phyloP scores from a whole-genome alignment of 2,329 filamentous ascomycete species.

The Helotiales sp. region DNA sequence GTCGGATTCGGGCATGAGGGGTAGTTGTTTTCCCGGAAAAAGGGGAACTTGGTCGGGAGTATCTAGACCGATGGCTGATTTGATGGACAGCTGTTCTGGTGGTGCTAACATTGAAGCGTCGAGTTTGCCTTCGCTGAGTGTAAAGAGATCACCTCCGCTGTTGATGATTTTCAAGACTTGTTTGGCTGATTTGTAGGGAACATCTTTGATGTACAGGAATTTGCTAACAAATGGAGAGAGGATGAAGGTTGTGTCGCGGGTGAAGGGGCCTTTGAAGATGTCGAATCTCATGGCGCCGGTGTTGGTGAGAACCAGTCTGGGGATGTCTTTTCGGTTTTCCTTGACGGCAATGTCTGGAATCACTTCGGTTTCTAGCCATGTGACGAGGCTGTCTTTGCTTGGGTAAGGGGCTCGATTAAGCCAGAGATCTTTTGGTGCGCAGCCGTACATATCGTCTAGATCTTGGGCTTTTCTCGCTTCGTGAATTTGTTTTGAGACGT shows the following conservation, averaged over 20 bases:
- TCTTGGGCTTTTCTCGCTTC: conserved; percentile 67
- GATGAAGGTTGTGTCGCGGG: conserved; percentile 80
- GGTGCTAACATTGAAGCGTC: conserved; percentile 35
- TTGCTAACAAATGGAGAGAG: conserved; percentile 85
- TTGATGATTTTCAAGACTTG: conserved; percentile 65
- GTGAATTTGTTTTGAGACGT: conserved; percentile 69
- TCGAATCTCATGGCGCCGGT: conserved; percentile 94
- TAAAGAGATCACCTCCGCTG: conserved; percentile 43
- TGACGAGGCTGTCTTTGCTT: conserved; percentile 72
- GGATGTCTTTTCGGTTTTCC: conserved; percentile 55
- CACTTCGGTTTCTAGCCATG: conserved; percentile 74
- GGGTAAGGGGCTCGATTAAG: conserved; percentile 78
- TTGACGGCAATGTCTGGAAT: conserved; percentile 67
- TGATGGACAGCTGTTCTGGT: conserved; percentile 33
- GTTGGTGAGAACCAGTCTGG: conserved; percentile 77
- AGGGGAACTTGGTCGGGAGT: conserved; percentile 1
- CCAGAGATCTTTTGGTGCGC: conserved; percentile 79
- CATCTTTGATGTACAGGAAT: conserved; percentile 74
- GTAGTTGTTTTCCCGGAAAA: conserved; percentile 34
- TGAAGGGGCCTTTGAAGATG: conserved; percentile 90
- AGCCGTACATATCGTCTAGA: conserved; percentile 77
- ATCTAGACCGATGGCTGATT: conserved; percentile 15
- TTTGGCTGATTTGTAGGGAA: conserved; percentile 75
- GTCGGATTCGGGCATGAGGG: conserved; percentile 28
- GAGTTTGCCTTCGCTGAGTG: conserved; percentile 35